Base-by-base conservation (phyloP, 441 rosid species). In the Eruca vesicaria region DNA sequence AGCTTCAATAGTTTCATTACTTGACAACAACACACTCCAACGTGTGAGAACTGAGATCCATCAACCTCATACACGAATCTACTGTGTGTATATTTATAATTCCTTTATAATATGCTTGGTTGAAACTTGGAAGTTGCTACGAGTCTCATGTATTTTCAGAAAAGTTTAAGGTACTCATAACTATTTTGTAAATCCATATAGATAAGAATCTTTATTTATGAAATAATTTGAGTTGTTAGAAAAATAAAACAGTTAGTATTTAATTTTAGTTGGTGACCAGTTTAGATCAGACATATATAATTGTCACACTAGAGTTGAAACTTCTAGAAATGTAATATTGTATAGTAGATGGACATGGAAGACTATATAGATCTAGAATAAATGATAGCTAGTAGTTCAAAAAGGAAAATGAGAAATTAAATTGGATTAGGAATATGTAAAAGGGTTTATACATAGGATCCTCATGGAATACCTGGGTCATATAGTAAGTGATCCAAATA, bases 11-110 rank as follows among this genome's bases (percentile, higher is more conserved):
- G 71, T 45, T 71, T 9, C 19, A 64, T 18, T 16, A 59, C 11
- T 57, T 76, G 80, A 76, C 43, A 71, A 50, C 71, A 35, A 71
- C 68, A 71, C 68, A 65, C 72, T 58, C 45, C 56, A 57, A 71
- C 68, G 80, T 45, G 63, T 57, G 76, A 64, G 35, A 58, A 58
- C 9, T 58, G 19, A 58, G 35, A 57, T 45, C 52, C 33, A 70
- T 45, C 21, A 56, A 76, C 15, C 67, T 31, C 70, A 63, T 57
- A 63, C 71, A 57, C 66, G 71, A 76, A 65, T 63, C 16, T 63
- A 32, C 60, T 60, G 68, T 74, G 68, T 63, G 19, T 16, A 14
- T 23, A 74, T 74, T 59, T 67, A 74, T 35, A 29, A 66, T 48
- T 35, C 36, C 29, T 56, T 9, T 18, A 20, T 43, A 57, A n/a